A percentile compares a stretch with the other conserved stretches of the same genome.
These are phyloP conservation scores for Pleurotus tuoliensis DNA, from an alignment of 768 basidiomycete species.

Conservation along the genomic window DNA sequence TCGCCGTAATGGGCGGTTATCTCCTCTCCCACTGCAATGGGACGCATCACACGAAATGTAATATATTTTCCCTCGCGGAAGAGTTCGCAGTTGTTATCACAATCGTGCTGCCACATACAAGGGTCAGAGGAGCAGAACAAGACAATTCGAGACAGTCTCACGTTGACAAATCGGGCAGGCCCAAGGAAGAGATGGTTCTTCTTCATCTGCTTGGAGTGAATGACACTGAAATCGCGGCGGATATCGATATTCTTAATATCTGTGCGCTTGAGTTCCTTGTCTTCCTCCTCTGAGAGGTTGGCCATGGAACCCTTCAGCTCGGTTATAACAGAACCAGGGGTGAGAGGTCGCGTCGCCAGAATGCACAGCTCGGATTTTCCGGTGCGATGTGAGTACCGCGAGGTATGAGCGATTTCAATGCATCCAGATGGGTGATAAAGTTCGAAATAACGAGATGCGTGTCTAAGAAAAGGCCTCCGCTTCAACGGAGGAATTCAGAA, in stretches of 20 bases:
- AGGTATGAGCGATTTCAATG: slow-evolving; percentile 88
- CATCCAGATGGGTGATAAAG: slow-evolving; percentile 79
- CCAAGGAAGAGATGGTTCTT: slow-evolving; percentile 90
- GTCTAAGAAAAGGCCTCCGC: slow-evolving; percentile 38
- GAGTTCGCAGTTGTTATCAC: slow-evolving; percentile 84
- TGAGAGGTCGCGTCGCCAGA: slow-evolving; percentile 70
- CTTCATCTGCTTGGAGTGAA: slow-evolving; percentile 88
- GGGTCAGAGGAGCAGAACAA: slow-evolving; percentile 10
- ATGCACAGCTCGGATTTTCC: slow-evolving; percentile 90
- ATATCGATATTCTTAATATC: slow-evolving; percentile 73
- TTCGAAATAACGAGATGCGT: slow-evolving; percentile 86
- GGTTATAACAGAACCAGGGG: slow-evolving; percentile 69
- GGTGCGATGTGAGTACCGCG: slow-evolving; percentile 80
- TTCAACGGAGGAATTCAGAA: not conserved
- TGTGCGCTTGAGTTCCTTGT: slow-evolving; percentile 81
- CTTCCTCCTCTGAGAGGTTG: slow-evolving; percentile 80
- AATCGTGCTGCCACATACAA: slow-evolving; percentile 65
- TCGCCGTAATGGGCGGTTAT: slow-evolving; percentile 90
- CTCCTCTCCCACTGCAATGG: slow-evolving; percentile 79
- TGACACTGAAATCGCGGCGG: slow-evolving; percentile 86
- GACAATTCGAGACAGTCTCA: slow-evolving; percentile 34
- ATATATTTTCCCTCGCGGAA: slow-evolving; percentile 88
- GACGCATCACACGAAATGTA: slow-evolving; percentile 79
- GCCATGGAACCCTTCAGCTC: slow-evolving; percentile 92
- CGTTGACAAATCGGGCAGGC: slow-evolving; percentile 90